Conservation (phyloP, 176 grass and related monocot genomes). For the Melocanna baccifera region DNA sequence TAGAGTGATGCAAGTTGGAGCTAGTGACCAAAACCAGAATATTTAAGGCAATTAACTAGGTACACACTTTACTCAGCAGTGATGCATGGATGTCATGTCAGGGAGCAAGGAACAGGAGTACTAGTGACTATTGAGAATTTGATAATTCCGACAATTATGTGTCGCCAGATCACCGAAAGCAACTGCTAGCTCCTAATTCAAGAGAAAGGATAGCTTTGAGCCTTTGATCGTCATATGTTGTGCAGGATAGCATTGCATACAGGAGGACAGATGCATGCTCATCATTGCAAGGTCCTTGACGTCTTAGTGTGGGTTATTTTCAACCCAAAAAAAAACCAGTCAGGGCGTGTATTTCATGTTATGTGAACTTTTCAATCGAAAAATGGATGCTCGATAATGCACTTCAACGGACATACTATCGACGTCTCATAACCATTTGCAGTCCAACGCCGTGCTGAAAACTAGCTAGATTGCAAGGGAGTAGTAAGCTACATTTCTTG, state of each 20-base stretch:
- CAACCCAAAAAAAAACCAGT: neutral
- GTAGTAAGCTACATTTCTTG: neutral
- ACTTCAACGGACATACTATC: neutral
- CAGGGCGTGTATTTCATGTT: neutral
- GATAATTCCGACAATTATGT: constrained; percentile 13
- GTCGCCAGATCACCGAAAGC: constrained; percentile 27
- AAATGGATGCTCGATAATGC: neutral
- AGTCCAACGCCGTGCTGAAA: neutral
- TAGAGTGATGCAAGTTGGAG: constrained; percentile 9
- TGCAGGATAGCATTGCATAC: neutral
- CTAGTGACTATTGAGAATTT: neutral
- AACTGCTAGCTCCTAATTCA: neutral
- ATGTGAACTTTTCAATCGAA: neutral
- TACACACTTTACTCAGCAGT: neutral
- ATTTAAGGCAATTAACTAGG: neutral
- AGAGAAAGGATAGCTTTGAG: neutral
- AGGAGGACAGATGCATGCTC: neutral
- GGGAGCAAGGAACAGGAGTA: constrained; percentile 4
- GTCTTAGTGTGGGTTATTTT: neutral
- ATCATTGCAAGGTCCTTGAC: neutral
- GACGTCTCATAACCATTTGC: neutral
- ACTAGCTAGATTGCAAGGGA: neutral
- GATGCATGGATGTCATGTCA: neutral
- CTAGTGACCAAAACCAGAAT: neutral
- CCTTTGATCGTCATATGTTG: neutral